Percentiles rank a stretch among this genome's conserved stretches.
These are phyloP conservation scores for Dactylis glomerata DNA, from an alignment of 176 grass and related monocot species.

Conservation along the genomic window DNA sequence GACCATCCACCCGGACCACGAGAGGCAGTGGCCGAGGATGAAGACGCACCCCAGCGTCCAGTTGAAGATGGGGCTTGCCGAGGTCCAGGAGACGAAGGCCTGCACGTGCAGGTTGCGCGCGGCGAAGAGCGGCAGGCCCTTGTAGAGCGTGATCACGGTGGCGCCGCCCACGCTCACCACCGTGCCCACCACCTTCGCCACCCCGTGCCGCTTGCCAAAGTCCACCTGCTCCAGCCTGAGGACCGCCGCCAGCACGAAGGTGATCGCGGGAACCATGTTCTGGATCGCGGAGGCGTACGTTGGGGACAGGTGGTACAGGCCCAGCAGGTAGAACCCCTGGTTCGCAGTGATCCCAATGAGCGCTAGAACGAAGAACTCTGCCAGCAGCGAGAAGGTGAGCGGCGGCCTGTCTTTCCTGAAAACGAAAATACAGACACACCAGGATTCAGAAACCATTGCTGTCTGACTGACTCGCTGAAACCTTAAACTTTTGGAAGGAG, in stretches of 20 bases:
- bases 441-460: background rate
- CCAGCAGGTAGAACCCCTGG: conserved; percentile 96
- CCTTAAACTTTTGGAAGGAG: background rate
- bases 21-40: conserved; percentile 76
- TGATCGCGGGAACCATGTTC: conserved; percentile 83
- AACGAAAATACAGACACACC: background rate
- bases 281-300: conserved; percentile 97
- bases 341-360: conserved; percentile 91
- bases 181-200: conserved; percentile 86
- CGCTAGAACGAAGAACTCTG: conserved; percentile 85
- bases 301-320: conserved; percentile 81
- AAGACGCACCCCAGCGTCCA: conserved; percentile 90
- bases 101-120: conserved; percentile 29
- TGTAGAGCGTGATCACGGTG: conserved; percentile 87
- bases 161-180: conserved; percentile 86
- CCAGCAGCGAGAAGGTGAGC: conserved; percentile 77
- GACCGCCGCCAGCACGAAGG: conserved; percentile 70
- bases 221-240: conserved; percentile 79
- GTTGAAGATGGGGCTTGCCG: conserved; percentile 61
- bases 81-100: conserved; percentile 20
- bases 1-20: conserved; percentile 96
- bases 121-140: conserved; percentile 73
- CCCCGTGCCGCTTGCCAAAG: conserved; percentile 56
- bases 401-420: conserved; percentile 89
- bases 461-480: background rate